Percentiles rank a stretch among this genome's conserved stretches.
Conservation (phyloP, 768 basidiomycete genomes). For the Calocybe gangraenosa region DNA sequence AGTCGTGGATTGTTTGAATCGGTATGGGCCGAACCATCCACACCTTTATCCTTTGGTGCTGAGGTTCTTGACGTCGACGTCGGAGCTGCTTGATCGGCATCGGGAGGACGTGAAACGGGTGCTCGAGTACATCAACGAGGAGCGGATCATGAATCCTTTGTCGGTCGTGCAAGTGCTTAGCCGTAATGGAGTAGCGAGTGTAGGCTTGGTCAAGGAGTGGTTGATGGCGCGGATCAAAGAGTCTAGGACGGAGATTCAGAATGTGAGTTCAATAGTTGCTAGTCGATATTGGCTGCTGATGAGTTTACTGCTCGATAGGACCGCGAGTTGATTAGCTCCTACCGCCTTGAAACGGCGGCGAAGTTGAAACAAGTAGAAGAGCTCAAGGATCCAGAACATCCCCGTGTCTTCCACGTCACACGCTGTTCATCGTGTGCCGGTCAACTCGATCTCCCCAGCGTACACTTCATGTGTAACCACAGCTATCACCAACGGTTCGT, state of each 20-base stretch:
- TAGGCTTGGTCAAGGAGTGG: slow-evolving; percentile 92
- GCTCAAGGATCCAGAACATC: slow-evolving; percentile 71
- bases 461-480: slow-evolving; percentile 99
- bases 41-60: slow-evolving; percentile 86
- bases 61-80: slow-evolving; percentile 82
- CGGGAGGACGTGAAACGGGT: slow-evolving; percentile 65
- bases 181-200: slow-evolving; percentile 84
- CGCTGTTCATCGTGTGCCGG: slow-evolving; percentile 87
- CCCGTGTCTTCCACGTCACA: slow-evolving; percentile 91
- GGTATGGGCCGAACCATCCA: slow-evolving; percentile 68
- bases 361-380: slow-evolving; percentile 82
- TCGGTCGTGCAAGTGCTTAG: slow-evolving; percentile 86
- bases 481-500: slow-evolving; percentile 90
- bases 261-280: too few species aligned
- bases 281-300: too few species aligned
- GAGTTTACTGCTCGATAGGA: slow-evolving; percentile 57
- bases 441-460: slow-evolving; percentile 85
- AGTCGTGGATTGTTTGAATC: slow-evolving; percentile 68
- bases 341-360: slow-evolving; percentile 75
- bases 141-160: slow-evolving; percentile 84
- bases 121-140: slow-evolving; percentile 74
- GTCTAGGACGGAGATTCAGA: slow-evolving; percentile 71
- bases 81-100: slow-evolving; percentile 69
- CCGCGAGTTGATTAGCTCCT: slow-evolving; percentile 80
- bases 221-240: slow-evolving; percentile 73